A percentile compares a stretch with the other conserved stretches of the same genome.
phyloP scores from a whole-genome alignment of 208 protist species.

The Leishmania lainsoni region DNA sequence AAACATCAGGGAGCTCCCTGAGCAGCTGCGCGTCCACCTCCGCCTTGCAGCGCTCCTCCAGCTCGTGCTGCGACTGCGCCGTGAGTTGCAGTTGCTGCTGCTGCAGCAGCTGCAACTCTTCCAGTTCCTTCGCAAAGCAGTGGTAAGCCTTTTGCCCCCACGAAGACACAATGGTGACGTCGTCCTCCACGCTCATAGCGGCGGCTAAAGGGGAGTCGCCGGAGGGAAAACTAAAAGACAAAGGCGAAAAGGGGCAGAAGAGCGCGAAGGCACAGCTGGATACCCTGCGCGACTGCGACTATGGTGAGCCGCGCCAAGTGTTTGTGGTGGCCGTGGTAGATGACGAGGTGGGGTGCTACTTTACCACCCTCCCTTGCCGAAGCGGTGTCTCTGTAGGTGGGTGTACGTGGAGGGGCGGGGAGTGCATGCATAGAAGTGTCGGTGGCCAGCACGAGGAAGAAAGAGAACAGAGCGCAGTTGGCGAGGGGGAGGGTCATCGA shows the following conservation, averaged over 20 bases:
- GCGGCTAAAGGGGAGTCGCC: background rate
- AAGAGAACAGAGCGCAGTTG: background rate
- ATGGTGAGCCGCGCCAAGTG: background rate
- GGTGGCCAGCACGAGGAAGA: background rate
- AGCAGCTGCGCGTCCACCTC: conserved; percentile 41
- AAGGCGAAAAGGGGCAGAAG: background rate
- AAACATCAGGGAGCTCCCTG: conserved; percentile 24
- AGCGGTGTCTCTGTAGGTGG: background rate
- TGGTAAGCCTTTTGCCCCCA: conserved; percentile 53
- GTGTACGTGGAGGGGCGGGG: background rate
- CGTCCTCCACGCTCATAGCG: conserved; percentile 37
- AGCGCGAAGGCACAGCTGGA: background rate
- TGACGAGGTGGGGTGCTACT: background rate
- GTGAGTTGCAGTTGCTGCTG: conserved; percentile 36
- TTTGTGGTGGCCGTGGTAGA: no score
- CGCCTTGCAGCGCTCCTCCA: conserved; percentile 33
- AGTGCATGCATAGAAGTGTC: background rate
- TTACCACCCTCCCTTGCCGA: conserved; percentile 1
- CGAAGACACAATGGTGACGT: conserved; percentile 57
- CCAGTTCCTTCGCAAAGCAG: conserved; percentile 63
- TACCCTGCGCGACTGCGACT: background rate
- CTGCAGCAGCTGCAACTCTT: conserved; percentile 56
- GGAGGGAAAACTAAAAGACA: conserved; percentile 6
- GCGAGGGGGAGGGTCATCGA: background rate
- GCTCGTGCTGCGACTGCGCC: conserved; percentile 30